Evolutionary conservation across 208 protist genomes (phyloP).

Genomic region (Spongospora subterranea): DNA sequence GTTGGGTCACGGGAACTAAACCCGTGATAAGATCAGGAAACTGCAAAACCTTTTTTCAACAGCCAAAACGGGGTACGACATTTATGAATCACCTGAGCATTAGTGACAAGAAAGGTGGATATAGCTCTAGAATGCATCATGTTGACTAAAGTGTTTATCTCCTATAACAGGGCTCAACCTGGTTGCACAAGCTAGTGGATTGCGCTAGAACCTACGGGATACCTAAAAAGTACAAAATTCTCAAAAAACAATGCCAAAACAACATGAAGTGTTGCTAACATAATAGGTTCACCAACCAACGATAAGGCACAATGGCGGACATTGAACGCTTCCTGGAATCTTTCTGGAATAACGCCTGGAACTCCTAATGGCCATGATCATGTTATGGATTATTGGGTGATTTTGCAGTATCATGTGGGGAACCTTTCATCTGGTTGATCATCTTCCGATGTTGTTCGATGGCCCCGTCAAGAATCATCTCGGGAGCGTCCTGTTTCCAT

Average conservation of each 20-base stretch:
- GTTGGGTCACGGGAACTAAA: slow-evolving; percentile 64
- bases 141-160: slow-evolving; percentile 60
- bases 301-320: slow-evolving; percentile 72
- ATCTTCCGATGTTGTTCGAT: slow-evolving; percentile 64
- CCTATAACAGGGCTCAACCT: neutral
- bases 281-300: slow-evolving; percentile 74
- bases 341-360: slow-evolving; percentile 66
- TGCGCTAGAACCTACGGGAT: neutral
- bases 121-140: slow-evolving; percentile 67
- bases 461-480: slow-evolving; percentile 64
- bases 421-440: slow-evolving; percentile 65
- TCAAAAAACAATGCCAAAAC: neutral
- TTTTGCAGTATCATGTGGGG: too few species aligned
- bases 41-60: slow-evolving; percentile 45
- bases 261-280: slow-evolving; percentile 65
- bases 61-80: neutral
- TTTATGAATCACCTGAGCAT: slow-evolving; percentile 63
- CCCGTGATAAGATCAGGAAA: slow-evolving; percentile 37
- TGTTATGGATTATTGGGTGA: neutral
- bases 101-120: slow-evolving; percentile 73
- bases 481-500: slow-evolving; percentile 67
- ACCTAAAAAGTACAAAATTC: neutral
- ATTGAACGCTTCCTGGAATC: slow-evolving; percentile 58
- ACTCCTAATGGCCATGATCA: slow-evolving; percentile 57
- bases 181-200: neutral